phyloP scores from a whole-genome alignment of 768 basidiomycete genomes.

The Amanita brunnescens region DNA sequence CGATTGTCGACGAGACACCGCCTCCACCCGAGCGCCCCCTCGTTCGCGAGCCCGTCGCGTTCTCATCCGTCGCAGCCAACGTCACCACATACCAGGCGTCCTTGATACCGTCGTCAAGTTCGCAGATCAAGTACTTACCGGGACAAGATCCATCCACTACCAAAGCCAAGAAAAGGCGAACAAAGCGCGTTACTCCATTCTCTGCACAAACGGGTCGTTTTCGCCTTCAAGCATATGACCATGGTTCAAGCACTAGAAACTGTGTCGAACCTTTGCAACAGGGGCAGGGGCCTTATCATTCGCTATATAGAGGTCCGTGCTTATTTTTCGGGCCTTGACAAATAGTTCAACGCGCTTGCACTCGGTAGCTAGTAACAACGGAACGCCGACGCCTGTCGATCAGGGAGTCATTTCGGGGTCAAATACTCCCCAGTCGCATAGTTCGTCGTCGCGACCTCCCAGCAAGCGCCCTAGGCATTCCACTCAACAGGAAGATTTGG shows the following conservation, averaged over 20 bases:
- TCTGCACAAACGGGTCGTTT: slow-evolving; percentile 41
- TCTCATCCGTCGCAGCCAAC: slow-evolving; percentile 26
- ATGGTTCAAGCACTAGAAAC: slow-evolving; percentile 15
- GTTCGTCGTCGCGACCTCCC: not conserved
- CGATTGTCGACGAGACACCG: slow-evolving; percentile 40
- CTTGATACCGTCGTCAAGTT: slow-evolving; percentile 13
- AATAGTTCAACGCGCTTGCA: not conserved
- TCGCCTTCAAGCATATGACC: slow-evolving; percentile 33
- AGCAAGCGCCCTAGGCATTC: not conserved
- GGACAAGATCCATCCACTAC: slow-evolving; percentile 33
- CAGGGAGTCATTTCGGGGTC: not conserved
- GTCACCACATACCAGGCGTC: slow-evolving; percentile 36
- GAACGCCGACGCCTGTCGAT: not conserved
- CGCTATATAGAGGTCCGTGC: slow-evolving; percentile 25
- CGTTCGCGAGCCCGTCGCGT: slow-evolving; percentile 52
- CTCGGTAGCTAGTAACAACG: not conserved
- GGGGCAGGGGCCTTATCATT: slow-evolving; percentile 32
- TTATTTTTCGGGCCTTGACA: not conserved
- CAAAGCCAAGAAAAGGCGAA: slow-evolving; percentile 17
- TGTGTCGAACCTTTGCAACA: slow-evolving; percentile 22
- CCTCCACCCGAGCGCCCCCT: slow-evolving; percentile 41
- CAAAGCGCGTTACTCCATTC: slow-evolving; percentile 29
- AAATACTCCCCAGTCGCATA: not conserved
- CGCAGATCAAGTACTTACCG: slow-evolving; percentile 37
- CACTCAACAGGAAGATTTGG: not conserved